These are phyloP conservation scores for Cudoniella acicularis DNA, from an alignment of 495 filamentous ascomycete species.

Conservation along the genomic window DNA sequence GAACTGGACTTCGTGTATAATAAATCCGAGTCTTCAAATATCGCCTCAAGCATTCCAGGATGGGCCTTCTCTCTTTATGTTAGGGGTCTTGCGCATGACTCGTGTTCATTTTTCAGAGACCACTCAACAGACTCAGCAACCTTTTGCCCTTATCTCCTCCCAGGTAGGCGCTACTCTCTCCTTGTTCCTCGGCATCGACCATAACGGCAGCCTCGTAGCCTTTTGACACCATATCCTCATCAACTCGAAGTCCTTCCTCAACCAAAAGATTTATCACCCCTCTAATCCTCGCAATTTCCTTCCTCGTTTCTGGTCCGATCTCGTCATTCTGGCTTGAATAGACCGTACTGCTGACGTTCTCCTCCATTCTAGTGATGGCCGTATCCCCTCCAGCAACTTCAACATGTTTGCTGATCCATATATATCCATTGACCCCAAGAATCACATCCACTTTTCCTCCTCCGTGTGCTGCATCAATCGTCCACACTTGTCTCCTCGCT, in stretches of 20 bases:
- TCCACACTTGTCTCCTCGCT: conserved; percentile 80
- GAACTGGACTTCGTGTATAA: too few species aligned
- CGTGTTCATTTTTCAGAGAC: conserved; percentile 21
- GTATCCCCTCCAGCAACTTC: conserved; percentile 36
- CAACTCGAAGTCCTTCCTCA: conserved; percentile 75
- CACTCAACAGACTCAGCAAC: conserved; percentile 58
- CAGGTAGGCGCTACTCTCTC: conserved; percentile 56
- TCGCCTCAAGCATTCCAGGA: too few species aligned
- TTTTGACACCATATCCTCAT: conserved; percentile 83
- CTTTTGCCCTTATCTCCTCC: conserved; percentile 67
- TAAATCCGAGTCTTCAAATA: too few species aligned
- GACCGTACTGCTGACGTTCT: conserved; percentile 62
- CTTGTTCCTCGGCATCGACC: conserved; percentile 49
- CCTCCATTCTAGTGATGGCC: conserved; percentile 76
- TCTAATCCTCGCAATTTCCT: conserved; percentile 80
- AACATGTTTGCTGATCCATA: conserved; percentile 84
- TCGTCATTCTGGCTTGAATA: conserved; percentile 91
- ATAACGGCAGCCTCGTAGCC: conserved; percentile 78
- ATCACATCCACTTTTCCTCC: conserved; percentile 82
- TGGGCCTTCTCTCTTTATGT: too few species aligned
- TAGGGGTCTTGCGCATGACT: too few species aligned
- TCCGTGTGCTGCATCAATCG: conserved; percentile 59
- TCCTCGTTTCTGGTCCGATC: conserved; percentile 67
- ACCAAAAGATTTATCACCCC: conserved; percentile 78
- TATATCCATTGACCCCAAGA: conserved; percentile 91